Conservation (phyloP, 257 asterid species). For the Leptodermis oblonga region DNA sequence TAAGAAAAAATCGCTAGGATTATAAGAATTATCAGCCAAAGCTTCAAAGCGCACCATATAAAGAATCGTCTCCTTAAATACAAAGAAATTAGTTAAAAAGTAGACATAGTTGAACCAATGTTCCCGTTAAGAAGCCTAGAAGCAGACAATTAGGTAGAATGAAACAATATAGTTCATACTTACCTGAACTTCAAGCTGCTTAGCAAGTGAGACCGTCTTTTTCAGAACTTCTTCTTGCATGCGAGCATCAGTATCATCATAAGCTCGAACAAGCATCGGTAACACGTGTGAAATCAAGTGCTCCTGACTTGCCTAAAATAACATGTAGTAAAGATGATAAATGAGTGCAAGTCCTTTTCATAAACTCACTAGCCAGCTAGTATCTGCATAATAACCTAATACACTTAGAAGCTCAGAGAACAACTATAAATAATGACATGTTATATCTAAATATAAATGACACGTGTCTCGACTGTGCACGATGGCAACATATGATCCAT, state of each 20-base stretch:
- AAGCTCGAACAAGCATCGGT: conserved; percentile 94
- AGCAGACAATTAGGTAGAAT: neutral
- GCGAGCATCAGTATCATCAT: conserved; percentile 92
- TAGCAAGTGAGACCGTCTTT: conserved; percentile 69
- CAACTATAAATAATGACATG: no score
- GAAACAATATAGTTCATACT: conserved; percentile 14
- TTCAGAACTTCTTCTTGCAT: conserved; percentile 98
- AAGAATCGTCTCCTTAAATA: neutral
- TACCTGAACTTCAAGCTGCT: conserved; percentile 88
- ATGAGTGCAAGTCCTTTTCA: neutral
- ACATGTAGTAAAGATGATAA: neutral
- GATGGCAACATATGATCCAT: no score
- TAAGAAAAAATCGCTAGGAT: neutral
- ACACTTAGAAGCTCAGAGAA: neutral
- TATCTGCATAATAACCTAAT: neutral
- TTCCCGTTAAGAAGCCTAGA: neutral
- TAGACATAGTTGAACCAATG: no score
- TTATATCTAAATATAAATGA: no score
- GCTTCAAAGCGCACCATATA: neutral
- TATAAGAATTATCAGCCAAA: neutral
- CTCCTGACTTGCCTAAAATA: conserved; percentile 72
- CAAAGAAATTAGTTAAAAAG: no score
- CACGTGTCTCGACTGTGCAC: no score
- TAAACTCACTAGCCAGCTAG: neutral
- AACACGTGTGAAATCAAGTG: conserved; percentile 78